phyloP scores from a whole-genome alignment of 352 stramenopile genomes.

The Globisporangium splendens region DNA sequence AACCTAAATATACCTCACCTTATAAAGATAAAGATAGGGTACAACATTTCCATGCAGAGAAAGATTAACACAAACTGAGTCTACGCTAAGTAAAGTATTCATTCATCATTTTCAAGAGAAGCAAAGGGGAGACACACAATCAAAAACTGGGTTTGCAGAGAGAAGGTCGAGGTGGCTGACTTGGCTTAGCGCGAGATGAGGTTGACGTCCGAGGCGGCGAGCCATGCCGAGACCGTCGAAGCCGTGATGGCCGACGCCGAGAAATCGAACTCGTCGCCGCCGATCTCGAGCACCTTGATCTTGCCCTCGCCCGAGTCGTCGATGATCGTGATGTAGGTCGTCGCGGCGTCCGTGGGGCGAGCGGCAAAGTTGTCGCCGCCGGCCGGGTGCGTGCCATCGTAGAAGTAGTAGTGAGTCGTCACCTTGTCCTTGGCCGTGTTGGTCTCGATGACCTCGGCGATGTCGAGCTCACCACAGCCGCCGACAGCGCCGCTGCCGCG shows the following conservation, averaged over 20 bases:
- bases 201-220: conserved; percentile 34
- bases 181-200: conserved; percentile 17
- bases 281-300: conserved; percentile 39
- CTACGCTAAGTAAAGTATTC: too few relatives aligned
- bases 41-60: too few relatives aligned
- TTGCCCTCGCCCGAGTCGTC: conserved; percentile 19
- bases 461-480: conserved; percentile 22
- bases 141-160: not conserved
- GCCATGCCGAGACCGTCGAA: conserved; percentile 27
- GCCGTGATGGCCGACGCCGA: conserved; percentile 25
- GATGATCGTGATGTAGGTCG: conserved; percentile 34
- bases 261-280: conserved; percentile 27
- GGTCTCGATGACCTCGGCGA: conserved; percentile 20
- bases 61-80: too few relatives aligned
- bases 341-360: conserved; percentile 19
- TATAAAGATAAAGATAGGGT: too few relatives aligned
- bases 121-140: not conserved
- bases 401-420: conserved; percentile 26
- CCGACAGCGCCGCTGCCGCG: conserved; percentile 12
- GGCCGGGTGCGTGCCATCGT: conserved; percentile 14
- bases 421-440: conserved; percentile 20
- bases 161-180: too few relatives aligned
- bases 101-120: too few relatives aligned
- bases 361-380: conserved; percentile 33
- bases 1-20: too few relatives aligned